These are phyloP conservation scores for Cnidoscolus chayamansa DNA, from an alignment of 441 rosid species.

Conservation along the genomic window DNA sequence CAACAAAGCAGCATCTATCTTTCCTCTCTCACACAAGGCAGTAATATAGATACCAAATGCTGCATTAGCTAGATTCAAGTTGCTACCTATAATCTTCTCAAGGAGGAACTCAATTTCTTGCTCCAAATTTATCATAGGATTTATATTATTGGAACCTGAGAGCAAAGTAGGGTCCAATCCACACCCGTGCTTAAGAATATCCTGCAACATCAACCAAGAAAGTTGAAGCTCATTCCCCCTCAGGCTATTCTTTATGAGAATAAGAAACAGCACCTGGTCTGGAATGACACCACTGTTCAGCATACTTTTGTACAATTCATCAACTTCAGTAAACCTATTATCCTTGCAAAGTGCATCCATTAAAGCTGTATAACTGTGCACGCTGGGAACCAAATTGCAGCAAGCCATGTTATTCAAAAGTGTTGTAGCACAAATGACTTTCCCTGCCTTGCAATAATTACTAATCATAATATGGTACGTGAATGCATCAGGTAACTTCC, in stretches of 20 bases:
- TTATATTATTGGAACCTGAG: conserved; percentile 22
- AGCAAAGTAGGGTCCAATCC: conserved; percentile 29
- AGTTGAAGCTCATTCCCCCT: conserved; percentile 47
- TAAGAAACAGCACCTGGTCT: conserved; percentile 54
- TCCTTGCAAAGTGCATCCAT: conserved; percentile 46
- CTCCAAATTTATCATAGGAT: conserved; percentile 25
- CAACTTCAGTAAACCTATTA: conserved; percentile 39
- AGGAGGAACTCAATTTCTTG: conserved; percentile 45
- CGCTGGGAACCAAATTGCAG: conserved; percentile 34
- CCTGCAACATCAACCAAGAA: conserved; percentile 43
- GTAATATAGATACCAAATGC: conserved; percentile 49
- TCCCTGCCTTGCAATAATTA: conserved; percentile 52
- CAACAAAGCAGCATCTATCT: conserved; percentile 33
- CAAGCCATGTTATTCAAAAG: conserved; percentile 37
- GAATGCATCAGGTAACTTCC: conserved; percentile 36
- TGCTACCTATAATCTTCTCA: conserved; percentile 38
- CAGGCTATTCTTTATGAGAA: conserved; percentile 46
- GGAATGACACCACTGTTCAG: conserved; percentile 48
- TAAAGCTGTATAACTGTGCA: conserved; percentile 54
- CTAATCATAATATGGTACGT: conserved; percentile 51
- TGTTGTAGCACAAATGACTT: conserved; percentile 43
- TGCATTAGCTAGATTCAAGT: conserved; percentile 38
- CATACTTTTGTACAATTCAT: conserved; percentile 45
- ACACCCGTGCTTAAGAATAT: conserved; percentile 47
- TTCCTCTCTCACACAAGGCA: conserved; percentile 48